A percentile compares a stretch with the other conserved stretches of the same genome.
These are phyloP conservation scores for Isochrysis galbana DNA, from an alignment of 78 protist species.

Conservation along the genomic window DNA sequence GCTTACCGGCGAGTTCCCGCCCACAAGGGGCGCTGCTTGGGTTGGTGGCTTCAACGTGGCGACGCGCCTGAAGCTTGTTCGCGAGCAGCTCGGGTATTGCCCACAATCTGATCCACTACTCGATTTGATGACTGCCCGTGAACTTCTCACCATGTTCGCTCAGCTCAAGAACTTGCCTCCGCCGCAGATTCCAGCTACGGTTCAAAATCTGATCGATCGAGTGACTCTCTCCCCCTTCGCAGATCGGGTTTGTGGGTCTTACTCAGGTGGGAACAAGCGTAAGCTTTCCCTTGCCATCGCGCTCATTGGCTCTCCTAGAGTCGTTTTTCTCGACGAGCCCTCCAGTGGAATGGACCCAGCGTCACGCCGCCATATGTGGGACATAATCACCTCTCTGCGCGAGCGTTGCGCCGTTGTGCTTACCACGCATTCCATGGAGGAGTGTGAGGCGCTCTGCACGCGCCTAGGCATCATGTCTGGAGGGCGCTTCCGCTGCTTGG, in stretches of 20 bases:
- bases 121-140: constrained; percentile 67
- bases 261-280: constrained; percentile 76
- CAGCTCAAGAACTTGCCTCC: neutral
- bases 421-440: constrained; percentile 17
- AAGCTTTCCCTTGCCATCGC: constrained; percentile 68
- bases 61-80: constrained; percentile 39
- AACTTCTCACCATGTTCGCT: constrained; percentile 74
- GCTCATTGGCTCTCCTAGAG: constrained; percentile 66
- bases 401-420: neutral
- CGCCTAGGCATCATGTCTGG: constrained; percentile 70
- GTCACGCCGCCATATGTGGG: constrained; percentile 76
- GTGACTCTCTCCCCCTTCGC: neutral
- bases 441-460: constrained; percentile 58
- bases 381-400: constrained; percentile 1
- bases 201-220: neutral
- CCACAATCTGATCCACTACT: constrained; percentile 80
- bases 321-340: constrained; percentile 67
- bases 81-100: constrained; percentile 78
- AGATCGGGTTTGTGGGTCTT: neutral
- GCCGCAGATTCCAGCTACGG: too few relatives aligned
- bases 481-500: constrained; percentile 35
- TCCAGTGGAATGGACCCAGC: constrained; percentile 67
- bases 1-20: constrained; percentile 73
- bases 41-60: neutral
- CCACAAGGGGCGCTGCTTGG: constrained; percentile 70